Base-by-base conservation (phyloP, 2,329 filamentous ascomycete genomes). In the Sarocladiaceae sp. region DNA sequence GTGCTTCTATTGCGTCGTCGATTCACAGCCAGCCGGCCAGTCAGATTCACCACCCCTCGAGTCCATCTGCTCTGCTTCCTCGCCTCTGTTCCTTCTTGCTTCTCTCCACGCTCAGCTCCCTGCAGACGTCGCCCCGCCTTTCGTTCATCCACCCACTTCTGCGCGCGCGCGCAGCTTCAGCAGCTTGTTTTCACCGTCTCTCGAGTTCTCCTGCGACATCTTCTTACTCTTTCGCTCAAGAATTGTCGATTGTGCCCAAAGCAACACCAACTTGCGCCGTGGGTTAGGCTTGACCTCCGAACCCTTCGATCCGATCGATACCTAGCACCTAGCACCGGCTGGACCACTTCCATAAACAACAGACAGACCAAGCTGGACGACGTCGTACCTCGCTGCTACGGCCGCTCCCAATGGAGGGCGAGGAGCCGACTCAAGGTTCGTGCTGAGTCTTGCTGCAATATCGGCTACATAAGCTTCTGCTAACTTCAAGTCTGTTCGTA, bases 371-470 rank as follows among this genome's bases (percentile, higher is more conserved):
- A 31, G n/a, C 25, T 31, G 44, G 25, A 48, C 28, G 20, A 22
- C 28, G 44, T n/a, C 44, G 44, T 31, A 48, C 55, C 54, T 60
- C 57, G 58, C 60, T 64, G 60, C 57, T 57, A 57, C 59, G 59
- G 64, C 62, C 60, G 58, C 57, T 62, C 59, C 65, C 65, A 70
- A 74, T 74, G 71, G 71, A 74, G 56, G 69, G 66, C 58, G 71
- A 72, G 55, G 70, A 73, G 63, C 68, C 68, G 52, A 73, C 71
- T 53, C 71, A 73, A 69, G 70, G 71, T 71, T 63, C 29, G 58
- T 29, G 20, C 48, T 26, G 17, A 17, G 15, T 48, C 15, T 7
- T 13, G 5, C 39, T 13, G 18, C 13, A 20, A 18, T 44, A 12
- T 48, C 13, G 39, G 18, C 50, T 31, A 22, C 36, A 13, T 10